Evolutionary conservation across 2,329 filamentous ascomycete species (phyloP).

Genomic region (Bipolaris sorokiniana): DNA sequence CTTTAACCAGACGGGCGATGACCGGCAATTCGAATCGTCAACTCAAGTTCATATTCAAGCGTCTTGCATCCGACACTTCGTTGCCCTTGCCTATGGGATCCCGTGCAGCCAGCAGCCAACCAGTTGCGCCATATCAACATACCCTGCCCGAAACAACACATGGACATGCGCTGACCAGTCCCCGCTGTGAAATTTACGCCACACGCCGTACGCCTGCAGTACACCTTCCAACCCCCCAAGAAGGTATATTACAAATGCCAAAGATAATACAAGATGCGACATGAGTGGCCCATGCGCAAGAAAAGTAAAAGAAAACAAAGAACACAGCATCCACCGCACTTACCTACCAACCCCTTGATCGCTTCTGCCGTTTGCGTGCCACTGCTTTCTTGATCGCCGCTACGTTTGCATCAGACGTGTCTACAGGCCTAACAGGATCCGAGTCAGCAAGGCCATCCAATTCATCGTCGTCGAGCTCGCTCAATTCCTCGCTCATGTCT

Average conservation of each 20-base stretch:
- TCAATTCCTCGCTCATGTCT: slow-evolving; percentile 83
- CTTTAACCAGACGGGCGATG: not conserved
- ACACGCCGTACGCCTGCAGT: slow-evolving; percentile 25
- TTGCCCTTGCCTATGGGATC: slow-evolving; percentile 15
- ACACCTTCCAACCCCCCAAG: slow-evolving; percentile 16
- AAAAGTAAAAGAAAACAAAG: slow-evolving; percentile 12
- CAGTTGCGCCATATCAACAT: slow-evolving; percentile 30
- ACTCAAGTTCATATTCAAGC: slow-evolving; percentile 7
- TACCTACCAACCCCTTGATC: slow-evolving; percentile 32
- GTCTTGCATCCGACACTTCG: slow-evolving; percentile 5
- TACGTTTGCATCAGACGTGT: slow-evolving; percentile 32
- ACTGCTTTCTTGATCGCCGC: slow-evolving; percentile 37
- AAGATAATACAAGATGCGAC: slow-evolving; percentile 27
- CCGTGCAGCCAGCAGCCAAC: slow-evolving; percentile 7
- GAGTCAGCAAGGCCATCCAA: slow-evolving; percentile 65
- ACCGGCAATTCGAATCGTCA: not conserved
- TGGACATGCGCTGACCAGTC: slow-evolving; percentile 8
- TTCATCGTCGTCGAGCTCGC: slow-evolving; percentile 90
- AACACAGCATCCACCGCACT: not conserved
- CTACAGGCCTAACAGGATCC: slow-evolving; percentile 38
- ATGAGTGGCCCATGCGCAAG: slow-evolving; percentile 14
- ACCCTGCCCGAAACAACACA: slow-evolving; percentile 19
- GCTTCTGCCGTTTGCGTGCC: slow-evolving; percentile 41
- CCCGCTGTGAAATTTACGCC: slow-evolving; percentile 10
- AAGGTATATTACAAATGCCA: slow-evolving; percentile 29